Evolutionary conservation across 371 early-diverging fungal species (phyloP), one percentile per base, ranked within the genome.

Genomic region (Circinella umbellata): DNA sequence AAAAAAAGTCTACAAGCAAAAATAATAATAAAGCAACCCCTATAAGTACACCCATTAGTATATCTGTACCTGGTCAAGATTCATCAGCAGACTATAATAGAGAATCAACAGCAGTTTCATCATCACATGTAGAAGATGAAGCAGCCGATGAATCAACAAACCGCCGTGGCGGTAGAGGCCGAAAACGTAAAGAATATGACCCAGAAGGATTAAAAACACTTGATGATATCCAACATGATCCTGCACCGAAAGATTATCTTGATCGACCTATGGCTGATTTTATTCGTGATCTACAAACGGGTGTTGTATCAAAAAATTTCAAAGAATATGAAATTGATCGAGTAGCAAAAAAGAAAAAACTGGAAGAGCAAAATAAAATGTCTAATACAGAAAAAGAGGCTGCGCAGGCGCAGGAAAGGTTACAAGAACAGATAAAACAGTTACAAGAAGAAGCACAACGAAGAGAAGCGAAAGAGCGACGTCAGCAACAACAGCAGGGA

Each of bases 211-310:
- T 79, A 70, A 61, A 65, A 20, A 84, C 85, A 3, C 47, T 84
- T 3, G 86, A 84, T 9, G 85, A 85, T 36, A 75, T 80, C 17
- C 66, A 78, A 10, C 34, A 66, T 10, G 86, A 88, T 47, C 81
- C 80, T 10, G 38, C 78, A 9, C 72, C 42, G 0, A 4, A 73
- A 0, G 81, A 77, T 6, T 73, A 80, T 60, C 68, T 83, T 8
- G 81, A 87, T 18, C 78, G 69, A 15, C 81, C 80, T 27, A 86
- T 89, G 83, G 67, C 73, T 6, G 64, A 75, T 27, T 89, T 89
- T 55, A 78, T 80, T 9, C 72, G 72, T 18, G 89, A 89, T 70
- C 61, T 83, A 35, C 77, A 78, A 38, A 59, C 38, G 14, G 89
- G 89, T 18, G 70, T 83, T 57, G 83, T 87, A 4, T 82, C 84